Base-by-base conservation (phyloP, 805 yeast species). In the Jamesozyma rosinii region DNA sequence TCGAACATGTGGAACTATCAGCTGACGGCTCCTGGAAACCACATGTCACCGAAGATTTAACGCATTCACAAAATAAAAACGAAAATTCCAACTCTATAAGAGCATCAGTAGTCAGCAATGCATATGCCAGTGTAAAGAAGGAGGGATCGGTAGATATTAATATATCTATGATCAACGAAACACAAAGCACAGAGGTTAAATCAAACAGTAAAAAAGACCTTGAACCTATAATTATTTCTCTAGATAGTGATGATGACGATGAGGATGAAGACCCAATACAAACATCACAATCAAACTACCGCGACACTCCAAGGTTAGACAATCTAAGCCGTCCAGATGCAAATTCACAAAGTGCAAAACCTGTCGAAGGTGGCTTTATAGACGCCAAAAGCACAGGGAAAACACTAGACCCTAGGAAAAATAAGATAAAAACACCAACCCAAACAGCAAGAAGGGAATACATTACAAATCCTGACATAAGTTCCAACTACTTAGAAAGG, bases 11-110 rank as follows among this genome's bases (percentile, higher is more conserved):
- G 13, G 78, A 75, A 41, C 67, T 92, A 14, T 70, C 75, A n/a
- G 67, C 74, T 0, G 84, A 85, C 54, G 97, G 97, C 0, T 50
- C 73, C 0, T 90, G 97, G 95, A 63, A 56, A 3, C 71, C 71
- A 1, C 44, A 64, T 14, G 49, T 51, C 20, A 62, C 54, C 18
- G 57, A 52, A 17, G 57, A 51, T 10, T 13, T 19, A 5, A 27
- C 13, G 43, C 11, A 20, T 13, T 14, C 40, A 14, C 19, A 40
- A 2, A 13, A 18, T 14, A 30, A 24, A 15, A 24, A 34, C 34
- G 20, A 31, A 18, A 27, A 38, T 13, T 8, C 29, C 11, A 34
- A 37, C 18, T 19, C 29, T 15, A 29, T 21, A 14, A 20, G 26
- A 2, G 18, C 9, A 10, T 17, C 40, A 27, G 19, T 21, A 4